Evolutionary conservation across 2,329 filamentous ascomycete species (phyloP), one percentile per base, ranked within the genome.

Genomic region (Aspergillus novoparasiticus): DNA sequence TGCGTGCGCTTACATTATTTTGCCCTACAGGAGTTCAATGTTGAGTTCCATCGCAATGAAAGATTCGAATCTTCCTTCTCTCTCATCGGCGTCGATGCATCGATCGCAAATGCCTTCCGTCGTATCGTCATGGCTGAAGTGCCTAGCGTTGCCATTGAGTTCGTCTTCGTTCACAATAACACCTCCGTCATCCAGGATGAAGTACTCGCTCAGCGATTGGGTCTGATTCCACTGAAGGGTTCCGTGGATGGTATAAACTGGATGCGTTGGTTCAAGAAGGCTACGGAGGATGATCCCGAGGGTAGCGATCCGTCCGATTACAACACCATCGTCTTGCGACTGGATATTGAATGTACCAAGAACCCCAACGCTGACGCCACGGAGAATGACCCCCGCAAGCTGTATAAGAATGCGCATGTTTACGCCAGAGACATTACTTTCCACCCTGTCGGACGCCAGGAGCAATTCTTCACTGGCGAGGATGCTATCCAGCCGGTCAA

Each of bases 141-240:
- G 59, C 93, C 94, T 21, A 95, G 93, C 2, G 86, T 99, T 53
- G 95, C 96, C 69, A 94, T 99, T 73, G 95, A 99, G 83, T 90
- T 89, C 66, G 92, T 96, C 76, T 99, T 91, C 81, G 89, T 98
- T 68, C 87, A 92, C 76, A 96, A 97, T 84, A 99, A 99, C 84
- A 98, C 94, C 57, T 97, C 93, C 6, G 93, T 99, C 41, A 95
- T 99, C 73, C 94, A 98, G 78, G 95, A 99, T 76, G 95, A 99
- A 82, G 94, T 99, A 5, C 89, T 99, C 58, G 90, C 94, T 19
- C 92, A 95, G 77, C 87, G 95, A 51, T 84, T 99, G 36, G 95
- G 95, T 63, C 87, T 99, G 53, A 90, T 99, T 60, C 95, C 96
- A 21, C 89, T 99, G 70, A 90, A 89, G 68, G 95, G 92, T 69